phyloP scores from a whole-genome alignment of 768 basidiomycete species.

The Saitozyma sp. region DNA sequence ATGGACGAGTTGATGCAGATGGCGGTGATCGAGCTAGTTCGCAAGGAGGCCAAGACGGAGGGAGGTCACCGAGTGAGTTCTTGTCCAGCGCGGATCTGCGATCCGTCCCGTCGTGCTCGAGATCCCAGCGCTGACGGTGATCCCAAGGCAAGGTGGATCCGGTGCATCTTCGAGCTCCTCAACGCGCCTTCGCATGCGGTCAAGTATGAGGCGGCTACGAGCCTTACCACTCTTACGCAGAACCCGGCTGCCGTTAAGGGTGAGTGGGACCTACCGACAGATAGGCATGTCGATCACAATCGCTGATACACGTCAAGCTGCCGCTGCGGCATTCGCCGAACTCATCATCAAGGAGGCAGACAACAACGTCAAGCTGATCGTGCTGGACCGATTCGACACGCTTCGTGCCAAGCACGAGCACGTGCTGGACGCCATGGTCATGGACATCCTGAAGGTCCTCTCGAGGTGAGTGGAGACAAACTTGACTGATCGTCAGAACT shows the following conservation, averaged over 20 bases:
- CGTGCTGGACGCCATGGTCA: conserved; percentile 84
- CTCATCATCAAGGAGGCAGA: conserved; percentile 93
- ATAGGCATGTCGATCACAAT: conserved; percentile 16
- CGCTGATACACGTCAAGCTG: conserved; percentile 59
- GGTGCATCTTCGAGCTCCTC: conserved; percentile 86
- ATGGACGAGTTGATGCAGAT: conserved; percentile 94
- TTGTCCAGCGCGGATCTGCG: no score
- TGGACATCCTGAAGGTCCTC: conserved; percentile 91
- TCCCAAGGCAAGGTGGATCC: conserved; percentile 84
- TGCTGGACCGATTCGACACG: conserved; percentile 82
- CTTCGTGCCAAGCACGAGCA: conserved; percentile 78
- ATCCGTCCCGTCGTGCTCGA: no score
- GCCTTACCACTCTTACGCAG: conserved; percentile 88
- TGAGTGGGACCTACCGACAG: conserved; percentile 43
- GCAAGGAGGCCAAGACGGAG: conserved; percentile 83
- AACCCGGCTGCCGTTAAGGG: conserved; percentile 96
- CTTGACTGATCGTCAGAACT: not conserved
- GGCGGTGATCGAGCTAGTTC: conserved; percentile 89
- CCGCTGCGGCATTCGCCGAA: conserved; percentile 81
- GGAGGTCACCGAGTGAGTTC: conserved; percentile 72
- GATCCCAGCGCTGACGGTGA: conserved; percentile 5
- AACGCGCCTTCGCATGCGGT: conserved; percentile 87
- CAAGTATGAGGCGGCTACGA: conserved; percentile 96
- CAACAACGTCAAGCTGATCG: conserved; percentile 98
- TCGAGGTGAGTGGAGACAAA: conserved; percentile 61